These are phyloP conservation scores for Hansenula sp. DNA, from an alignment of 1,139 yeast genomes.

Conservation along the genomic window DNA sequence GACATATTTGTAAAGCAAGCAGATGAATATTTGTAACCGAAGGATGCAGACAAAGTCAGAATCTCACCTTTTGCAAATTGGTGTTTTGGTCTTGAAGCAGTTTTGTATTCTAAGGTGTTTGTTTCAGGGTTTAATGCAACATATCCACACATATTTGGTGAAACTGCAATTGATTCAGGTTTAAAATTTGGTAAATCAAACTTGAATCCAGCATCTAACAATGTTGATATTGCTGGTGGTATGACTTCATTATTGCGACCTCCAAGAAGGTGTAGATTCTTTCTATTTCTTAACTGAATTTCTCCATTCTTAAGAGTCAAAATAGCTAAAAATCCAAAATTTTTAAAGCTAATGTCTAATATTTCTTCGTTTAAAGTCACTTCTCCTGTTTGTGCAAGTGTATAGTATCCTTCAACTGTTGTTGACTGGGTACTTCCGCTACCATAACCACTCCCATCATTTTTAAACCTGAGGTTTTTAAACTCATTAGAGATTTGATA, in stretches of 20 bases:
- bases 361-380: conserved; percentile 12
- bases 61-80: conserved; percentile 8
- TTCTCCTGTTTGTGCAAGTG: conserved; percentile 12
- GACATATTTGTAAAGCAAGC: conserved; percentile 62
- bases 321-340: conserved; percentile 26
- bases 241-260: conserved; percentile 4
- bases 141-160: conserved; percentile 55
- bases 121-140: conserved; percentile 29
- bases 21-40: conserved; percentile 62
- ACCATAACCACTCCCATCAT: conserved; percentile 3
- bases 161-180: conserved; percentile 41
- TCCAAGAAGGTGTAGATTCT: conserved; percentile 21
- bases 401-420: conserved; percentile 16
- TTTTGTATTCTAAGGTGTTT: neutral
- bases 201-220: conserved; percentile 57
- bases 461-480: conserved; percentile 16
- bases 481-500: conserved; percentile 19
- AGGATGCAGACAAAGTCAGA: conserved; percentile 44
- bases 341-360: conserved; percentile 14
- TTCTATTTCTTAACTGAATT: conserved; percentile 39
- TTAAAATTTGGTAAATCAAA: conserved; percentile 33
- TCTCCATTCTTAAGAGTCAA: conserved; percentile 37
- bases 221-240: conserved; percentile 32
- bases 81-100: neutral
- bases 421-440: neutral